Conservation (phyloP, 768 basidiomycete species). For the Botryobasidium botryosum region DNA sequence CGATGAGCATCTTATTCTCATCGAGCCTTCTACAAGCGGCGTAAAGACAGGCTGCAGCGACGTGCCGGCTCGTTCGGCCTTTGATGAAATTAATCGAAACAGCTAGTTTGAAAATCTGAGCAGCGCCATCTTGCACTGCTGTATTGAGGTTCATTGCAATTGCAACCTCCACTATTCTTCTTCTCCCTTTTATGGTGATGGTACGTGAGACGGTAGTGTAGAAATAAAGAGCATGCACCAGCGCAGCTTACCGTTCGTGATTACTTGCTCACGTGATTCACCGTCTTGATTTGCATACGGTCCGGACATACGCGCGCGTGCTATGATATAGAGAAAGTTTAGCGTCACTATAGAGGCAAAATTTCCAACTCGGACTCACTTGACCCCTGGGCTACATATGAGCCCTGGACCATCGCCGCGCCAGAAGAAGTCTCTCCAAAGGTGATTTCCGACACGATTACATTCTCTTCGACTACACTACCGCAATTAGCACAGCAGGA, state of each 20-base stretch:
- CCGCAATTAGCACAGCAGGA: constrained; percentile 78
- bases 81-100: constrained; percentile 89
- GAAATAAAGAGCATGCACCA: neutral
- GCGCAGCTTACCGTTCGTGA: constrained; percentile 54
- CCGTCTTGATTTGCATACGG: constrained; percentile 61
- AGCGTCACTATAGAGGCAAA: neutral
- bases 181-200: constrained; percentile 38
- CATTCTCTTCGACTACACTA: constrained; percentile 82
- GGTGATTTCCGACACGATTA: constrained; percentile 82
- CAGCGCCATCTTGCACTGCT: constrained; percentile 61
- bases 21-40: constrained; percentile 85
- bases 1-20: constrained; percentile 95
- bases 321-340: constrained; percentile 31
- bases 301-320: constrained; percentile 66
- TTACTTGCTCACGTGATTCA: constrained; percentile 82
- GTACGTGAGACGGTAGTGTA: neutral
- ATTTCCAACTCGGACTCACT: constrained; percentile 38
- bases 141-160: constrained; percentile 64
- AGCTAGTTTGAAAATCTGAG: constrained; percentile 80
- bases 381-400: constrained; percentile 78
- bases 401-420: constrained; percentile 89
- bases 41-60: constrained; percentile 92
- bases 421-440: constrained; percentile 91
- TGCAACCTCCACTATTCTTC: constrained; percentile 71
- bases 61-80: constrained; percentile 80